Conservation (phyloP, 1,139 yeast species). For the Zygoascus sp. region DNA sequence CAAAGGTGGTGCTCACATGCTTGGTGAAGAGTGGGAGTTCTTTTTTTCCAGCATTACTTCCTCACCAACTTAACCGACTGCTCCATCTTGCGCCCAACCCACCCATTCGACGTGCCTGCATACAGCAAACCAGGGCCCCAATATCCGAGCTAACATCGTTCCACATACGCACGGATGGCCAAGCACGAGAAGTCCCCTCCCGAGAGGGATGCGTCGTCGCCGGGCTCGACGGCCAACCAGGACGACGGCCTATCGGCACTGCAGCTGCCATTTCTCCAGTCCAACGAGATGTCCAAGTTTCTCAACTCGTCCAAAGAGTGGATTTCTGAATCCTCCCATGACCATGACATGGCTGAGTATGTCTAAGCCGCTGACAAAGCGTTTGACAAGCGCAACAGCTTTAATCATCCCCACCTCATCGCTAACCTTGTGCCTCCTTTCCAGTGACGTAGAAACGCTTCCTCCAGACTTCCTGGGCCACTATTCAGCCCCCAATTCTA, state of each 20-base stretch:
- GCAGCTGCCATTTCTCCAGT: conserved; percentile 27
- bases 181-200: conserved; percentile 6
- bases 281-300: conserved; percentile 24
- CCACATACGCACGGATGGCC: no score
- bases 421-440: background rate
- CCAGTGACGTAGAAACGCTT: conserved; percentile 21
- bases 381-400: background rate
- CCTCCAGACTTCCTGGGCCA: conserved; percentile 29
- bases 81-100: no score
- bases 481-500: conserved; percentile 16
- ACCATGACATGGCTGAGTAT: conserved; percentile 19
- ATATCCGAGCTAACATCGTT: no score
- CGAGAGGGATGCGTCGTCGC: conserved; percentile 1
- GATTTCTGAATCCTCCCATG: conserved; percentile 20
- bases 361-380: conserved; percentile 9
- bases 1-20: no score
- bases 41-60: no score
- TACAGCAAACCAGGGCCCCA: no score
- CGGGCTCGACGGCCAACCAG: conserved; percentile 1
- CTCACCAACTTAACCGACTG: no score
- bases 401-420: background rate
- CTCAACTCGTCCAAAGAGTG: conserved; percentile 26
- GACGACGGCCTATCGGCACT: conserved; percentile 26
- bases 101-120: no score
- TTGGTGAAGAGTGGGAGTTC: no score